Conservation (phyloP, 2,329 filamentous ascomycete species). For the Neonectria faginata region DNA sequence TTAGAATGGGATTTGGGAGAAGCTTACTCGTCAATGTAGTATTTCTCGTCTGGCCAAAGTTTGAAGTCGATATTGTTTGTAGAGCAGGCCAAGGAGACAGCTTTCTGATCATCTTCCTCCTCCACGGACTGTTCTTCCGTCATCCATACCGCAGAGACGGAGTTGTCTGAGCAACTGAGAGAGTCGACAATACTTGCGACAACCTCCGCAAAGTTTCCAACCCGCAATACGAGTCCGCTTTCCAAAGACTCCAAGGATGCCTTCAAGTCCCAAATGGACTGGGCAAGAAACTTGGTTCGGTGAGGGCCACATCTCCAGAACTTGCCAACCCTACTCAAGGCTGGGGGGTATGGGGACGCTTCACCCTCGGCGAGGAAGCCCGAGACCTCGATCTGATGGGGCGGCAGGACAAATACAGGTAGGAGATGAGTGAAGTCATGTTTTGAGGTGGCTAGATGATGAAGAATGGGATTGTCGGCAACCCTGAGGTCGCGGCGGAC, state of each 20-base stretch:
- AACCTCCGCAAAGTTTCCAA: slow-evolving; percentile 71
- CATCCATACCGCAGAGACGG: slow-evolving; percentile 77
- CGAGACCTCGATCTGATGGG: slow-evolving; percentile 79
- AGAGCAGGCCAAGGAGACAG: slow-evolving; percentile 65
- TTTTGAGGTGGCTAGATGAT: slow-evolving; percentile 63
- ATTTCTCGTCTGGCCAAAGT: slow-evolving; percentile 80
- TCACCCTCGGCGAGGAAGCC: slow-evolving; percentile 72
- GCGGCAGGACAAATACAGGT: slow-evolving; percentile 76
- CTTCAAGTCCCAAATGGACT: slow-evolving; percentile 81
- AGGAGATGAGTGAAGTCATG: slow-evolving; percentile 76
- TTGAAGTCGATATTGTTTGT: slow-evolving; percentile 69
- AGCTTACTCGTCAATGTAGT: slow-evolving; percentile 81
- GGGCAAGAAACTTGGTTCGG: slow-evolving; percentile 76
- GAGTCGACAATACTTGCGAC: slow-evolving; percentile 67
- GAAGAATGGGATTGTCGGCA: slow-evolving; percentile 79
- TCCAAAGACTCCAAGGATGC: slow-evolving; percentile 66
- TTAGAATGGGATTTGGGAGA: background rate
- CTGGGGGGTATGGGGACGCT: slow-evolving; percentile 75
- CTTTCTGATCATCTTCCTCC: slow-evolving; percentile 73
- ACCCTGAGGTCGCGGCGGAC: slow-evolving; percentile 79
- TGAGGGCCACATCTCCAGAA: slow-evolving; percentile 82
- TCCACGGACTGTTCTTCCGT: slow-evolving; percentile 76
- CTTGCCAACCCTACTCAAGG: slow-evolving; percentile 71
- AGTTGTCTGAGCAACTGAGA: slow-evolving; percentile 56
- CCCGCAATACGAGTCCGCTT: slow-evolving; percentile 72